Percentiles rank a stretch among this genome's conserved stretches.
These are phyloP conservation scores for Novymonas esmeraldas DNA, from an alignment of 208 protist species.

Conservation along the genomic window DNA sequence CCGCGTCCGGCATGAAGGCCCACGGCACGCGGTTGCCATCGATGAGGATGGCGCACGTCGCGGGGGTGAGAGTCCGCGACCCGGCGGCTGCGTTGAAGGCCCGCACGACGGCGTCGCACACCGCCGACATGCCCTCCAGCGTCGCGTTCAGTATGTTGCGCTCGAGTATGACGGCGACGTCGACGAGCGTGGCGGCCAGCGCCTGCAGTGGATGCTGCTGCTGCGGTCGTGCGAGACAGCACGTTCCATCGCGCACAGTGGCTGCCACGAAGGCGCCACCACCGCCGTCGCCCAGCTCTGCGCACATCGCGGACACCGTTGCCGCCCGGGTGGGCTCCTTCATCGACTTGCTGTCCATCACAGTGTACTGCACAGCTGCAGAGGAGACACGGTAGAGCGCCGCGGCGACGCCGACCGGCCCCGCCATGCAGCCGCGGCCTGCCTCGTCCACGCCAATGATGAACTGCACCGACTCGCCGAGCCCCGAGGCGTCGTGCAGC, in stretches of 20 bases:
- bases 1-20: slow-evolving; percentile 34
- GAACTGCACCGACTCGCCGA: slow-evolving; percentile 26
- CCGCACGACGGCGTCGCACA: slow-evolving; percentile 25
- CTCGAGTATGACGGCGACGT: slow-evolving; percentile 34
- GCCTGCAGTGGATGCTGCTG: slow-evolving; percentile 22
- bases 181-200: slow-evolving; percentile 30
- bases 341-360: slow-evolving; percentile 57
- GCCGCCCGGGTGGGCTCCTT: slow-evolving; percentile 13
- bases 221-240: slow-evolving; percentile 11
- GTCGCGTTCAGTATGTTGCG: slow-evolving; percentile 66
- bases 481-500: slow-evolving; percentile 1
- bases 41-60: slow-evolving; percentile 48
- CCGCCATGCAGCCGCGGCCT: slow-evolving; percentile 60
- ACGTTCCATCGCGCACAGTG: neutral
- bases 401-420: slow-evolving; percentile 52
- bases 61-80: slow-evolving; percentile 10
- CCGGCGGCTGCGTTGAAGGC: slow-evolving; percentile 12
- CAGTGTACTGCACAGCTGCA: slow-evolving; percentile 12
- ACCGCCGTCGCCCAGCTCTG: slow-evolving; percentile 8
- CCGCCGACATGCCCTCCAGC: slow-evolving; percentile 55
- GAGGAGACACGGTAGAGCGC: slow-evolving; percentile 33
- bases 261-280: neutral
- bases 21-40: slow-evolving; percentile 55
- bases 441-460: slow-evolving; percentile 64
- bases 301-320: slow-evolving; percentile 29